These are phyloP conservation scores for Colletotrichum camelliae DNA, from an alignment of 2,329 filamentous ascomycete genomes.

Conservation along the genomic window DNA sequence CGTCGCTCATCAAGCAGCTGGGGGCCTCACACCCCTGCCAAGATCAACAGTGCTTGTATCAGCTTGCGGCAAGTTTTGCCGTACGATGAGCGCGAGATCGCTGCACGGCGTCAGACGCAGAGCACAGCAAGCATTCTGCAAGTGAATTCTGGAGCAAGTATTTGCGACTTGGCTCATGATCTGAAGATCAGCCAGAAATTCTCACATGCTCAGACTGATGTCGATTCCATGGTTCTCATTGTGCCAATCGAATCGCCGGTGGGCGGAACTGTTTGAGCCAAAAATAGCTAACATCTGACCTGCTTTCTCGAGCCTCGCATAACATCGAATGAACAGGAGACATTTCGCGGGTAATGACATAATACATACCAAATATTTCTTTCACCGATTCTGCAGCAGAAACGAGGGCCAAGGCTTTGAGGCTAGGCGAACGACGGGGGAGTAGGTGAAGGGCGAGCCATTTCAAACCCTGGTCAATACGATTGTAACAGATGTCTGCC, in stretches of 20 bases:
- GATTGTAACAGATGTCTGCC: neutral
- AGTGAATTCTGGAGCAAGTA: neutral
- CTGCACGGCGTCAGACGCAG: neutral
- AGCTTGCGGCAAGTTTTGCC: constrained; percentile 11
- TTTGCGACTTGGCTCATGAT: neutral
- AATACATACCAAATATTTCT: neutral
- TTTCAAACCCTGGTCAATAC: neutral
- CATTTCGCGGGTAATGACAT: neutral
- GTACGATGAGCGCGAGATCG: neutral
- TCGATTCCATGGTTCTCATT: neutral
- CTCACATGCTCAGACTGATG: neutral
- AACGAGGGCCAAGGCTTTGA: neutral
- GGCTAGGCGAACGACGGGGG: neutral
- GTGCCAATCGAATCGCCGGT: neutral
- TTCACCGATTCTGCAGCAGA: neutral
- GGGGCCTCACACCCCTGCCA: neutral
- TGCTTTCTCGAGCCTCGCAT: neutral
- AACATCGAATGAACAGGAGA: neutral
- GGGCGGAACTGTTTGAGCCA: neutral
- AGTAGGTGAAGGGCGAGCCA: neutral
- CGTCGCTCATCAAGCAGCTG: neutral
- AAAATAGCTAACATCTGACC: neutral
- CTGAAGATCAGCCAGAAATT: neutral
- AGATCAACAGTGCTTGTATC: neutral
- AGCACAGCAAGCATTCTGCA: neutral